A percentile compares a stretch with the other conserved stretches of the same genome.
Evolutionary conservation across 495 filamentous ascomycete genomes (phyloP).

Genomic region (Talaromyces nanjingensis): DNA sequence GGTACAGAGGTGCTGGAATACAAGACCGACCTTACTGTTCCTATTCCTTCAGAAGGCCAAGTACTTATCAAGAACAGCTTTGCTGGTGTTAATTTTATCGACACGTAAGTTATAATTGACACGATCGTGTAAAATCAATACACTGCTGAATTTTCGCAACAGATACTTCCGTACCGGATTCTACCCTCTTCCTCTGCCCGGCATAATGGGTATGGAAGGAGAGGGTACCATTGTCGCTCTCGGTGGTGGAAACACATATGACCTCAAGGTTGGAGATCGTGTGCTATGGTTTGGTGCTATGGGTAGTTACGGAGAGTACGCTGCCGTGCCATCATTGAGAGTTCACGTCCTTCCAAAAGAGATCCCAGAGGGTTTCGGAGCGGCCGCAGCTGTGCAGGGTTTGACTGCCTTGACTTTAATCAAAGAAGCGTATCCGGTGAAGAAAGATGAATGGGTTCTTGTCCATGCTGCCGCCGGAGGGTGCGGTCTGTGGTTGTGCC

Average conservation of each 20-base stretch:
- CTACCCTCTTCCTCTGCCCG: slow-evolving; percentile 20
- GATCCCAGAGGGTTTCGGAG: slow-evolving; percentile 44
- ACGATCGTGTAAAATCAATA: not conserved
- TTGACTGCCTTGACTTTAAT: slow-evolving; percentile 69
- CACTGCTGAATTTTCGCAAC: not conserved
- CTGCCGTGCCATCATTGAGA: slow-evolving; percentile 39
- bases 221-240: slow-evolving; percentile 43
- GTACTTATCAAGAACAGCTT: slow-evolving; percentile 69
- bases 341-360: slow-evolving; percentile 46
- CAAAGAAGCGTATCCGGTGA: slow-evolving; percentile 54
- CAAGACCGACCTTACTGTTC: slow-evolving; percentile 61
- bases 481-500: slow-evolving; percentile 59
- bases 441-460: slow-evolving; percentile 62
- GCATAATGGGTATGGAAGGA: slow-evolving; percentile 68
- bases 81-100: slow-evolving; percentile 70
- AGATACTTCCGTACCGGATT: not conserved
- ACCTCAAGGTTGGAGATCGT: slow-evolving; percentile 43
- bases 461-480: slow-evolving; percentile 78
- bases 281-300: slow-evolving; percentile 47
- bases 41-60: slow-evolving; percentile 52
- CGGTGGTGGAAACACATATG: slow-evolving; percentile 22
- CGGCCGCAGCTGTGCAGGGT: slow-evolving; percentile 60
- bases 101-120: not conserved
- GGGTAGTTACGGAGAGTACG: slow-evolving; percentile 61
- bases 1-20: slow-evolving; percentile 61